Evolutionary conservation across 2,329 filamentous ascomycete species (phyloP).

Genomic region (Neofusicoccum kwambonambiense): DNA sequence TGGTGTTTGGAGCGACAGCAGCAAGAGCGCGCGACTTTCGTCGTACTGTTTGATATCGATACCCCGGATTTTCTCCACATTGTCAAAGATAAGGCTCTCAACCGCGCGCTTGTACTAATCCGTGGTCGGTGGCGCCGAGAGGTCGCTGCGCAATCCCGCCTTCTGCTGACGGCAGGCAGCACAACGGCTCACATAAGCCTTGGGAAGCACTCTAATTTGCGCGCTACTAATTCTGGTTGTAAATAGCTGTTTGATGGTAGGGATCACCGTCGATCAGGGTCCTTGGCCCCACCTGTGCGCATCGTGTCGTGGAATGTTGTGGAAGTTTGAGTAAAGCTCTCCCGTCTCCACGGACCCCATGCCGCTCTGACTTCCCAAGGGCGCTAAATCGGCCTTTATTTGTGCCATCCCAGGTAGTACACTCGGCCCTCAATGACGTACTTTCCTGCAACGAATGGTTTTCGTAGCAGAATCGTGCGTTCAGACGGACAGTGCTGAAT

Average conservation of each 20-base stretch:
- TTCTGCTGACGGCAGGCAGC: neutral
- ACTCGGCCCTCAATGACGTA: too few species aligned
- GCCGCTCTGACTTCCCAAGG: too few species aligned
- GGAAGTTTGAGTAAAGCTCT: neutral
- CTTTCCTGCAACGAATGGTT: too few species aligned
- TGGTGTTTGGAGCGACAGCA: neutral
- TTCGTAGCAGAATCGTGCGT: too few species aligned
- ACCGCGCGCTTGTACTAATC: constrained; percentile 10
- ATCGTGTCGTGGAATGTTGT: neutral
- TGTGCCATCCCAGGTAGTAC: too few species aligned
- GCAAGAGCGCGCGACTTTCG: neutral
- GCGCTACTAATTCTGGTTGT: neutral
- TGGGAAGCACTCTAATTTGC: neutral
- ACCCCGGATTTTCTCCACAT: constrained; percentile 18
- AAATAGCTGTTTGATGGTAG: neutral
- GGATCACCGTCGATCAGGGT: neutral
- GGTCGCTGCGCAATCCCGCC: constrained; percentile 3
- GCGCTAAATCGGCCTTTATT: too few species aligned
- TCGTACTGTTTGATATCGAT: constrained; percentile 7
- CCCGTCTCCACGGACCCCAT: neutral
- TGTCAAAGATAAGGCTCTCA: constrained; percentile 4
- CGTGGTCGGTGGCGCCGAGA: constrained; percentile 8
- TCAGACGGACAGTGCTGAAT: too few species aligned
- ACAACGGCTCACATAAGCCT: neutral
- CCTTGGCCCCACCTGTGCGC: neutral